Base-by-base conservation (phyloP, 768 basidiomycete species). In the Cyclocybe cylindracea region DNA sequence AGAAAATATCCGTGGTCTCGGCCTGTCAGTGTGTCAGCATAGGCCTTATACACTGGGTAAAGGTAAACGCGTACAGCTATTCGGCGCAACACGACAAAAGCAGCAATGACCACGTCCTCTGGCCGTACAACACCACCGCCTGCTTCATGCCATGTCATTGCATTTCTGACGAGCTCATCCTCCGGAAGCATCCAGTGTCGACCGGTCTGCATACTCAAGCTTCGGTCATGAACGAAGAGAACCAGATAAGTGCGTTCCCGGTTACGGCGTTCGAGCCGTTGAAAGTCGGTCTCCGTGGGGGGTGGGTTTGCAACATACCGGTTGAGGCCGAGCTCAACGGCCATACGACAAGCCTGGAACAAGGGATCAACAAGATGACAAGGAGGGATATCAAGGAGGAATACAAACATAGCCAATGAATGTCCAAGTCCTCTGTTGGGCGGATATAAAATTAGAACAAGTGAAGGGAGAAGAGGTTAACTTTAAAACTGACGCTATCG, bases 161-260 rank as follows among this genome's bases (percentile, higher is more conserved):
- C 79, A 60, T 87, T 78, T 53, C 86, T 78, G 53, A 92, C 80
- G 51, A 91, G 77, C 48, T 91, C 89, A 62, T 89, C 88, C 73
- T 92, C 91, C 7, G 87, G 89, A 14, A 94, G 78, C 91, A 93
- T 93, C 89, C 89, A 92, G 53, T 83, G 84, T 39, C 87, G 77
- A 43, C 91, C 91, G 1, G 91, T 92, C 67, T 93, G 91, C 68
- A 87, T 91, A 69, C 86, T 88, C 41, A 93, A 77, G 61, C 87
- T 89, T 48, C 91, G 85, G 67, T 94, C 91, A 61, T 94, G 91
- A 39, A 91, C 85, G 61, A 89, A 94, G 10, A 94, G 70, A 10
- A 94, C 89, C 43, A 94, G 81, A 66, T 91, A 93, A 1, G 91
- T 91, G 53, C 91, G 81, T 69, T 94, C 91, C 56, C 88, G 78